Percentiles rank a stretch among this genome's conserved stretches.
phyloP scores from a whole-genome alignment of 2,329 filamentous ascomycete species.

The Hymenoscyphus fructigenus region DNA sequence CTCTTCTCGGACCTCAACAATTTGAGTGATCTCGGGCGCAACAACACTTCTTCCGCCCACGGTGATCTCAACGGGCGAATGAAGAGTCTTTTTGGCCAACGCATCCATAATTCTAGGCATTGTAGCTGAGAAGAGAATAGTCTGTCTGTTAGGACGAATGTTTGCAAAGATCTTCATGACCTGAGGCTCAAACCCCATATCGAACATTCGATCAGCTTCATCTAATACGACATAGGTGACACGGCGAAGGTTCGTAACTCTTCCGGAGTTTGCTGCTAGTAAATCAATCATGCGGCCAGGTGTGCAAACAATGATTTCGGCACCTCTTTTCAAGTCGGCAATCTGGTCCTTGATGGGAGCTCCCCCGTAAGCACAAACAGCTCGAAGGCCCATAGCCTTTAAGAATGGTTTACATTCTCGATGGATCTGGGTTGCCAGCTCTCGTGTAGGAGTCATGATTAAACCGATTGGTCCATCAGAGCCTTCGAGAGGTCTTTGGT shows the following conservation, averaged over 20 bases:
- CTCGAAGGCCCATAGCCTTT: slow-evolving; percentile 78
- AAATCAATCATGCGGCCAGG: slow-evolving; percentile 95
- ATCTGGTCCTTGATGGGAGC: slow-evolving; percentile 98
- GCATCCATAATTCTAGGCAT: slow-evolving; percentile 93
- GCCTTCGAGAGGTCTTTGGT: slow-evolving; percentile 78
- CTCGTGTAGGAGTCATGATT: slow-evolving; percentile 91
- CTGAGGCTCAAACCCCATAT: slow-evolving; percentile 98
- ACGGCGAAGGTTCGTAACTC: slow-evolving; percentile 84
- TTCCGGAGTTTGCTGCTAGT: slow-evolving; percentile 87
- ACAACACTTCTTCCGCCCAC: slow-evolving; percentile 86
- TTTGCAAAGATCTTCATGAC: slow-evolving; percentile 95
- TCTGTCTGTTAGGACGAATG: slow-evolving; percentile 88
- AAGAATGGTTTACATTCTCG: slow-evolving; percentile 93
- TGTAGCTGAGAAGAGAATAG: slow-evolving; percentile 93
- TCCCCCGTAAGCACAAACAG: slow-evolving; percentile 91
- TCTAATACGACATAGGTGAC: slow-evolving; percentile 95
- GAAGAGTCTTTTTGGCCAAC: slow-evolving; percentile 82
- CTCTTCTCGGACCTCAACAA: slow-evolving; percentile 84
- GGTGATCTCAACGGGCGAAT: slow-evolving; percentile 83
- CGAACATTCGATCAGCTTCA: slow-evolving; percentile 98
- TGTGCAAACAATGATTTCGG: slow-evolving; percentile 93
- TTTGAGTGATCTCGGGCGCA: slow-evolving; percentile 89
- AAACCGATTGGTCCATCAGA: slow-evolving; percentile 85
- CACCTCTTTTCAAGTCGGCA: slow-evolving; percentile 89
- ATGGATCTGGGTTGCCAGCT: slow-evolving; percentile 91